These are phyloP conservation scores for Tribonema minus DNA, from an alignment of 108 stramenopile species.

Conservation along the genomic window DNA sequence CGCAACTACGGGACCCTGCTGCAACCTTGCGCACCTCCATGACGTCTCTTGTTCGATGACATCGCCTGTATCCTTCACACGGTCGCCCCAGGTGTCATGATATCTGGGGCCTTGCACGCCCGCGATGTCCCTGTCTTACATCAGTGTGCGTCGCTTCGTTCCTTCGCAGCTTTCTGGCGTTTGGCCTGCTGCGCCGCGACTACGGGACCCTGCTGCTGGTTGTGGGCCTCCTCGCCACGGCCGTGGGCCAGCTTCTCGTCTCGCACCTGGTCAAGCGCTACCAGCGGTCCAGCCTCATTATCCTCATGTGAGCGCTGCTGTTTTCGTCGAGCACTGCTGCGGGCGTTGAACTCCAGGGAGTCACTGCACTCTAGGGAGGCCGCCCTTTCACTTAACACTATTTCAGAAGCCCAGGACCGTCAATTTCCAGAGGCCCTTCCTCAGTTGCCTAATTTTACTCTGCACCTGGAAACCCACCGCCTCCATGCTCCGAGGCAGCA, in stretches of 20 bases:
- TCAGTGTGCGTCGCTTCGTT: not conserved
- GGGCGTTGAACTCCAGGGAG: no score
- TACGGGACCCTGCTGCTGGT: slow-evolving; percentile 73
- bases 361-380: no score
- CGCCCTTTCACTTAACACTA: no score
- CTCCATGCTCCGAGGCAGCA: no score
- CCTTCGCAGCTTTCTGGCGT: slow-evolving; percentile 59
- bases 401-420: no score
- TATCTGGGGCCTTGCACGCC: not conserved
- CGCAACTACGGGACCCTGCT: slow-evolving; percentile 65
- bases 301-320: slow-evolving; percentile 56
- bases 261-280: slow-evolving; percentile 63
- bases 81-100: not conserved
- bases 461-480: no score
- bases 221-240: slow-evolving; percentile 74
- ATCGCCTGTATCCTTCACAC: not conserved
- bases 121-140: not conserved
- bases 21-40: not conserved
- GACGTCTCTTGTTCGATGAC: not conserved
- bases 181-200: slow-evolving; percentile 70
- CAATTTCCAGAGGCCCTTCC: no score
- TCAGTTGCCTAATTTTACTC: no score
- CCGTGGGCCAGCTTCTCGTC: slow-evolving; percentile 71
- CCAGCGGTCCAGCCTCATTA: slow-evolving; percentile 80
- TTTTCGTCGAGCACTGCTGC: no score